phyloP scores from a whole-genome alignment of 1,284 basidiomycete species.

The Schizophyllum commune region DNA sequence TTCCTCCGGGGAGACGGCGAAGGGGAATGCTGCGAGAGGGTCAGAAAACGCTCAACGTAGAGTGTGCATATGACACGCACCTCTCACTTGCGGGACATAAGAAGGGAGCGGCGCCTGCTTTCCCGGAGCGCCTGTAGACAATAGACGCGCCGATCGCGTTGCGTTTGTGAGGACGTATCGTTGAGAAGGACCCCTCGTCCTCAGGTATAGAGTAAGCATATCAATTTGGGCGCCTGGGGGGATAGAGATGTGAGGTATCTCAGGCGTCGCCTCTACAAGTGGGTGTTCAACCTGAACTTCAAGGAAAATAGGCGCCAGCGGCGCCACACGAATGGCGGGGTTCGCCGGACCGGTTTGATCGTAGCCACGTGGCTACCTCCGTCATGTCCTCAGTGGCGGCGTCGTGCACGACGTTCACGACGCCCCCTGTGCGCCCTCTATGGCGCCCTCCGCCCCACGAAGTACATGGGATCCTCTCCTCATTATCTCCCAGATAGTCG shows the following conservation, averaged over 20 bases:
- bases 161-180: background rate
- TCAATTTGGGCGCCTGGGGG: no score
- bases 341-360: no score
- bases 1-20: background rate
- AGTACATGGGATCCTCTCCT: conserved; percentile 69
- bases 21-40: conserved; percentile 2
- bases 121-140: background rate
- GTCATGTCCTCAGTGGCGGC: no score
- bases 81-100: background rate
- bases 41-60: no score
- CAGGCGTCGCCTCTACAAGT: no score
- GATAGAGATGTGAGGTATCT: no score
- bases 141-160: background rate
- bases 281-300: no score
- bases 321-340: no score
- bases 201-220: background rate
- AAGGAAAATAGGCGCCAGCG: no score
- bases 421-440: background rate
- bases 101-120: background rate
- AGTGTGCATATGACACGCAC: background rate
- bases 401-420: background rate
- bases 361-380: no score
- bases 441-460: background rate
- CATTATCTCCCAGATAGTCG: conserved; percentile 81
- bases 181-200: background rate